Percentiles rank a stretch among this genome's conserved stretches.
These are phyloP conservation scores for Chloris gayana DNA, from an alignment of 176 grass and related monocot genomes.

Conservation along the genomic window DNA sequence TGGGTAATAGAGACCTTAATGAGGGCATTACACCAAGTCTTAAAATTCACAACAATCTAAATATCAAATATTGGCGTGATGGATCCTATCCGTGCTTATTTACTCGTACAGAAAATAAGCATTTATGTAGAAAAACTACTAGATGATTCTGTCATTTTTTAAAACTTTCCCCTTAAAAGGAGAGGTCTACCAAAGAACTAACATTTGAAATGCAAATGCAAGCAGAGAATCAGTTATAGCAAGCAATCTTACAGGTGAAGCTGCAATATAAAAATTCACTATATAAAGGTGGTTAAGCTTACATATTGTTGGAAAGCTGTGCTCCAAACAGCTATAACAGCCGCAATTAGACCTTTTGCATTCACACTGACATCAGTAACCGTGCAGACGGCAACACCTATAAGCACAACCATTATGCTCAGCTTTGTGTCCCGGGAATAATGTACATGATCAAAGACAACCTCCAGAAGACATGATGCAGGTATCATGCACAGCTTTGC, in stretches of 20 bases:
- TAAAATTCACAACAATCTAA: slow-evolving; percentile 17
- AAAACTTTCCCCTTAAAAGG: background rate
- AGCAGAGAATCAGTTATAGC: background rate
- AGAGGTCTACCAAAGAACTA: background rate
- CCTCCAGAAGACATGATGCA: slow-evolving; percentile 94
- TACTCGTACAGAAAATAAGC: background rate
- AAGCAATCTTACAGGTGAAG: background rate
- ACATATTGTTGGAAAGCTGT: slow-evolving; percentile 97
- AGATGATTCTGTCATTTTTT: background rate
- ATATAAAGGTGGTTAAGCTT: slow-evolving; percentile 36
- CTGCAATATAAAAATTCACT: slow-evolving; percentile 9
- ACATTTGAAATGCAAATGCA: background rate
- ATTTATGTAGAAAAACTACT: background rate
- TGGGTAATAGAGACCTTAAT: background rate
- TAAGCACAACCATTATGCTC: slow-evolving; percentile 87
- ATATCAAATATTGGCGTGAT: background rate
- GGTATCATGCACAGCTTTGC: slow-evolving; percentile 98
- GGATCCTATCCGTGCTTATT: background rate
- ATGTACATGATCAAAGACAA: slow-evolving; percentile 85
- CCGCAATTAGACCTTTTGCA: slow-evolving; percentile 76
- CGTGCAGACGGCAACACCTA: slow-evolving; percentile 82
- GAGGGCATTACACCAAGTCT: background rate
- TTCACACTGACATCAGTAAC: slow-evolving; percentile 96
- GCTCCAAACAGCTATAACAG: slow-evolving; percentile 88
- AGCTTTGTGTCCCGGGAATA: slow-evolving; percentile 86